Base-by-base conservation (phyloP, 257 asterid genomes). In the Solanum neorickii region DNA sequence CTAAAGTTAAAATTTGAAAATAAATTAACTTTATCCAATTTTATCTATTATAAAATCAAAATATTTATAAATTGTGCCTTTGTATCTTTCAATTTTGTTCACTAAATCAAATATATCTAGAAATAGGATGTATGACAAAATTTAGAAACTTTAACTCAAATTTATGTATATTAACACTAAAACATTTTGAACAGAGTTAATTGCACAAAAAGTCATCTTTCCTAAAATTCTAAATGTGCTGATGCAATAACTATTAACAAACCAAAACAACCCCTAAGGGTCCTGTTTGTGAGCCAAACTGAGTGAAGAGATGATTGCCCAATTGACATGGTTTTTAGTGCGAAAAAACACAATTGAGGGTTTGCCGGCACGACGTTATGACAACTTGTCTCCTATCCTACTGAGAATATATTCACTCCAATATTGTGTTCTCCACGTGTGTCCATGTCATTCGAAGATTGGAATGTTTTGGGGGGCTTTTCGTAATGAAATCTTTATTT, bases 291-390 rank as follows among this genome's bases (percentile, higher is more conserved):
- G 39, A 62, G 29, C 72, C 73, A 65, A 23, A 62, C 31, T 12
- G n/a, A 62, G 31, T 87, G 27, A 86, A 12, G 89, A 77, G 85
- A 87, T 87, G 37, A 87, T 84, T 25, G 86, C 86, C 82, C 82
- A 84, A 42, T 86, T 87, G 88, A 69, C 90, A 82, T n/a, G 89
- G 90, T 20, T 44, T 87, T 89, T 88, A 84, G 91, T 84, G 65
- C 44, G 6, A 42, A 74, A 87, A 88, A 84, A 86, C 85, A 83
- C 93, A 88, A 87, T 80, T 88, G 86, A 89, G 86, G 82, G 52
- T 68, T 72, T 86, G 93, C 88, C 91, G 39, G 90, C 91, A 88
- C 90, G 80, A 84, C 88, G 89, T 78, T 70, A 65, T 83, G 88
- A 47, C 87, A 86, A 62, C 7, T 62, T 62, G 70, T 62, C 31